Evolutionary conservation across 768 basidiomycete genomes (phyloP), one percentile per base, ranked within the genome.

Genomic region (Tulasnella sp.): DNA sequence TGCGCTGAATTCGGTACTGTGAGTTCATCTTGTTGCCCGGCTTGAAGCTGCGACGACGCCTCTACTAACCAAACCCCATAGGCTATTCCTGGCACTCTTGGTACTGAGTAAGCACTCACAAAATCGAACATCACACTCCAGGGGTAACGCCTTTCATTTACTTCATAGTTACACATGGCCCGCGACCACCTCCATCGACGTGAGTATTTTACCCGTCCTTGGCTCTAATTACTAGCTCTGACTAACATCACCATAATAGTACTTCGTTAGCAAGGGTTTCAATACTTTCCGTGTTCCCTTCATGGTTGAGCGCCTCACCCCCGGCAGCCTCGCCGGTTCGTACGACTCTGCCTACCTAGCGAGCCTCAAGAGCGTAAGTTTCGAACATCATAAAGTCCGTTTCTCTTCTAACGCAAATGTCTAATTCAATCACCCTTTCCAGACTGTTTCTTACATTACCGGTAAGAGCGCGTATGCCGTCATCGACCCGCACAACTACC

Each of bases 221-320:
- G 35, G 16, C 7, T 3, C 73, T 0, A 13, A 70, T 35, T 44
- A 46, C 51, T 26, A 69, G 26, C 39, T 37, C 7, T 78, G 37
- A 42, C 57, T 67, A 13, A 15, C 42, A 32, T 23, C 42, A 29
- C 18, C 10, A 15, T 39, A 70, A 15, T 73, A 84, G 85, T 90
- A 83, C 85, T 90, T 90, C 82, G 84, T 88, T 70, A 83, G 82
- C 20, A 83, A 88, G 81, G 89, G 89, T 39, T 88, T 90, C 85
- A 90, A 90, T 84, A 85, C 40, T 15, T 90, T 90, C 88, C 89
- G 89, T 78, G 83, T 90, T 79, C 87, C 89, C 9, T 91, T 91
- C 88, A 81, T 85, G 79, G 84, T 88, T 83, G 90, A 91, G 82
- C 88, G 90, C 74, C 79, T 91, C 70, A 86, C 83, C 79, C 88